A percentile compares a stretch with the other conserved stretches of the same genome.
Conservation (phyloP, 2,329 filamentous ascomycete genomes). For the Pseudonectria foliicola region DNA sequence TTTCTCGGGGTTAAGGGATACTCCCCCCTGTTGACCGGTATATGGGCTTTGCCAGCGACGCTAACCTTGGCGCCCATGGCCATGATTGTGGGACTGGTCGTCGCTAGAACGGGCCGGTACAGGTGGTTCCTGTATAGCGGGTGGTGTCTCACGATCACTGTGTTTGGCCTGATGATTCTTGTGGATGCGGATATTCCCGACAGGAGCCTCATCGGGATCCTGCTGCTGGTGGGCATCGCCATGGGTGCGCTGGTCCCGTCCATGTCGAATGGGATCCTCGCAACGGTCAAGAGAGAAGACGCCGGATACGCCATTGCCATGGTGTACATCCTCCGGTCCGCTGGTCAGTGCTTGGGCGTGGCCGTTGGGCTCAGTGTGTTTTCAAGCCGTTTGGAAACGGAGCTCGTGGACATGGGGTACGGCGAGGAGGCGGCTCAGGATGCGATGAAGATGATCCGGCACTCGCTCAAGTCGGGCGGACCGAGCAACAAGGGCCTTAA, state of each 20-base stretch:
- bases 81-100: slow-evolving; percentile 46
- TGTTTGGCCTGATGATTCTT: slow-evolving; percentile 47
- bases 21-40: slow-evolving; percentile 20
- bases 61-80: slow-evolving; percentile 58
- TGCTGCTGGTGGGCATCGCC: slow-evolving; percentile 52
- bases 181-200: slow-evolving; percentile 42
- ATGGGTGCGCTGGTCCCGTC: slow-evolving; percentile 58
- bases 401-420: slow-evolving; percentile 8
- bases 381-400: slow-evolving; percentile 12
- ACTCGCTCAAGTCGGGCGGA: slow-evolving; percentile 11
- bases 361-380: slow-evolving; percentile 21
- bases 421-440: slow-evolving; percentile 8
- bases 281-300: slow-evolving; percentile 23
- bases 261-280: slow-evolving; percentile 58
- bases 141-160: slow-evolving; percentile 53
- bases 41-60: slow-evolving; percentile 52
- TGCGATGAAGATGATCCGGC: slow-evolving; percentile 16
- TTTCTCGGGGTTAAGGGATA: slow-evolving; percentile 17
- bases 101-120: slow-evolving; percentile 51
- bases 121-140: slow-evolving; percentile 54
- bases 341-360: slow-evolving; percentile 22
- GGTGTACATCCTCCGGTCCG: slow-evolving; percentile 19
- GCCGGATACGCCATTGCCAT: slow-evolving; percentile 19
- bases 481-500: slow-evolving; percentile 4
- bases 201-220: slow-evolving; percentile 52